These are phyloP conservation scores for Fraxinus albicans DNA, from an alignment of 305 asterid genomes.

Conservation along the genomic window DNA sequence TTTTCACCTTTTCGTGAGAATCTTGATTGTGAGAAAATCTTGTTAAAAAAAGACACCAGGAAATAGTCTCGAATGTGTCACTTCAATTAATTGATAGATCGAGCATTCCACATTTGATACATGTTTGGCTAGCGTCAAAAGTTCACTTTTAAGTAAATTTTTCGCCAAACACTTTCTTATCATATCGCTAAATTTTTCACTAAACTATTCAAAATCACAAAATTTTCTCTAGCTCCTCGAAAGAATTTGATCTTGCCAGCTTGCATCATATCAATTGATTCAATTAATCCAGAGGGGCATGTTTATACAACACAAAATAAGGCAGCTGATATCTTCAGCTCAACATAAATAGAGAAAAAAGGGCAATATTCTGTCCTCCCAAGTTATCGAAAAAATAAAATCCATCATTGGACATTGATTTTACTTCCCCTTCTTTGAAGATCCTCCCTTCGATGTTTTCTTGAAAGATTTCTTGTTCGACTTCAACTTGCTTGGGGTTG, in stretches of 20 bases:
- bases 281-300: neutral
- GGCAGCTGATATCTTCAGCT: neutral
- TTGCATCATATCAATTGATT: neutral
- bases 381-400: neutral
- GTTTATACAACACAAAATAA: neutral
- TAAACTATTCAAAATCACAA: neutral
- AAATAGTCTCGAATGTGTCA: neutral
- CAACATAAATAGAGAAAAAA: neutral
- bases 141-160: neutral
- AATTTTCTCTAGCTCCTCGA: neutral
- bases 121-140: neutral
- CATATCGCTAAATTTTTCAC: neutral
- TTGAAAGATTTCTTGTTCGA: constrained; percentile 61
- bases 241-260: neutral
- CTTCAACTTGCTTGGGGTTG: constrained; percentile 56
- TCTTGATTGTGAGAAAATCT: neutral
- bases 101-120: neutral
- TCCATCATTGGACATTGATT: constrained; percentile 8
- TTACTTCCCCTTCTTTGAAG: constrained; percentile 57
- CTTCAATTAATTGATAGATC: neutral
- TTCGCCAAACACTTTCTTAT: neutral
- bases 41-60: neutral
- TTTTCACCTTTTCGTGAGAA: constrained; percentile 2
- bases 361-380: neutral
- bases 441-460: constrained; percentile 49